Evolutionary conservation across 768 basidiomycete genomes (phyloP).

Genomic region (Lentinula edodes): DNA sequence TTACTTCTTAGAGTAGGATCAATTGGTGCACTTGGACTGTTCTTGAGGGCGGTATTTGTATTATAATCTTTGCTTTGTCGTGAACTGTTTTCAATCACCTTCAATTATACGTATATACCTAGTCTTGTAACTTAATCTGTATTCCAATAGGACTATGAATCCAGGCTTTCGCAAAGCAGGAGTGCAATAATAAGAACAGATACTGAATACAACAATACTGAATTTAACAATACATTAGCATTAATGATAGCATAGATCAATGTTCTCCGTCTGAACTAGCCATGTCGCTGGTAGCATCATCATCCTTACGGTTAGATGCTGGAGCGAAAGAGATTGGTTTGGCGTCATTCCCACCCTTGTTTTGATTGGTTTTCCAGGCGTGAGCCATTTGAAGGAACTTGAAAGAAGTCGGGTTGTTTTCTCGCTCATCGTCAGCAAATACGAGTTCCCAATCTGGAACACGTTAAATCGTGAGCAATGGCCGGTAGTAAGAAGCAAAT

Average conservation of each 20-base stretch:
- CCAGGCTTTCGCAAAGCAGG: not conserved
- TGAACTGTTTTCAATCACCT: not conserved
- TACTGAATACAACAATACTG: not conserved
- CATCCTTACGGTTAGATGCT: conserved; percentile 18
- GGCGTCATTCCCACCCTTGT: conserved; percentile 27
- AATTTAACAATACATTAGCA: not conserved
- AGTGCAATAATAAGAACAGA: not conserved
- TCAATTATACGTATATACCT: not conserved
- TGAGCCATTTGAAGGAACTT: conserved; percentile 96
- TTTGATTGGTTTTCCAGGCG: conserved; percentile 70
- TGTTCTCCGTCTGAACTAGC: conserved; percentile 46
- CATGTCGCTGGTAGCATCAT: conserved; percentile 42
- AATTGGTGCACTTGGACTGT: not conserved
- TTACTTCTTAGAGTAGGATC: not conserved
- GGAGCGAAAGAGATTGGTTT: conserved; percentile 31
- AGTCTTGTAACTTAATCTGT: too few relatives aligned
- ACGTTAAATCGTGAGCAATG: not conserved
- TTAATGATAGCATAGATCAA: conserved; percentile 7
- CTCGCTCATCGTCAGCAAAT: conserved; percentile 94
- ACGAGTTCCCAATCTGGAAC: conserved; percentile 85
- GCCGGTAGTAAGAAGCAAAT: not conserved
- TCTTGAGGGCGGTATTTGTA: not conserved
- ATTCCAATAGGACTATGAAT: too few relatives aligned
- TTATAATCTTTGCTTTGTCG: not conserved
- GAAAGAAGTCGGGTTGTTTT: conserved; percentile 89